Conservation (phyloP, 352 stramenopile genomes). For the Globisporangium iwayamae region DNA sequence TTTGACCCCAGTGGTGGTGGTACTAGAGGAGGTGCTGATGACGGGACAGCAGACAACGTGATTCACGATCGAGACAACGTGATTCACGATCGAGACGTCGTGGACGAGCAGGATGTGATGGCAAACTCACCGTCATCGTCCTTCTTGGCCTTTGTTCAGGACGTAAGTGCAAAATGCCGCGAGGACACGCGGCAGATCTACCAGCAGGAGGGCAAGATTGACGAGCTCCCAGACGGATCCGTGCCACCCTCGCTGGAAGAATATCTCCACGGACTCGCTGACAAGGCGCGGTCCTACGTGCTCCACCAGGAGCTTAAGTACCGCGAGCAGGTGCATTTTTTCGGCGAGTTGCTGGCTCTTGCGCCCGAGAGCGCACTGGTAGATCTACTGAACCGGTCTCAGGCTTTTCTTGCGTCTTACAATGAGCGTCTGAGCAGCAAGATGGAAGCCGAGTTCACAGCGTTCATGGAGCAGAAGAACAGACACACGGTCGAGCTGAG, state of each 20-base stretch:
- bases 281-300: conserved; percentile 60
- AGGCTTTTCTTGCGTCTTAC: conserved; percentile 17
- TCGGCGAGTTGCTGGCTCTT: conserved; percentile 55
- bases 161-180: conserved; percentile 53
- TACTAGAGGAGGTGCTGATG: neutral
- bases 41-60: conserved; percentile 2
- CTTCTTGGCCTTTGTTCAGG: conserved; percentile 56
- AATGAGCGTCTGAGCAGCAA: conserved; percentile 12
- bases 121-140: conserved; percentile 6
- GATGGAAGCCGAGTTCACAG: conserved; percentile 33
- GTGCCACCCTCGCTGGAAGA: conserved; percentile 70
- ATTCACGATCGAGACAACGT: conserved; percentile 34
- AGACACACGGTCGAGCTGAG: conserved; percentile 51
- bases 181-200: conserved; percentile 53
- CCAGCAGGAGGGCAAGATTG: conserved; percentile 55
- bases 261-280: conserved; percentile 57
- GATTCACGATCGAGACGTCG: conserved; percentile 37
- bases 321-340: conserved; percentile 56
- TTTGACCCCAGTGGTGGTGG: conserved; percentile 21
- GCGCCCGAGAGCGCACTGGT: conserved; percentile 43
- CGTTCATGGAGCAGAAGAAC: conserved; percentile 45
- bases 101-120: conserved; percentile 37
- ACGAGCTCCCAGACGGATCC: conserved; percentile 57
- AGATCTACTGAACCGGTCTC: conserved; percentile 30
- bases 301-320: conserved; percentile 47